Base-by-base conservation (phyloP, 169 alveolate species). In the Cryptosporidium tyzzeri region DNA sequence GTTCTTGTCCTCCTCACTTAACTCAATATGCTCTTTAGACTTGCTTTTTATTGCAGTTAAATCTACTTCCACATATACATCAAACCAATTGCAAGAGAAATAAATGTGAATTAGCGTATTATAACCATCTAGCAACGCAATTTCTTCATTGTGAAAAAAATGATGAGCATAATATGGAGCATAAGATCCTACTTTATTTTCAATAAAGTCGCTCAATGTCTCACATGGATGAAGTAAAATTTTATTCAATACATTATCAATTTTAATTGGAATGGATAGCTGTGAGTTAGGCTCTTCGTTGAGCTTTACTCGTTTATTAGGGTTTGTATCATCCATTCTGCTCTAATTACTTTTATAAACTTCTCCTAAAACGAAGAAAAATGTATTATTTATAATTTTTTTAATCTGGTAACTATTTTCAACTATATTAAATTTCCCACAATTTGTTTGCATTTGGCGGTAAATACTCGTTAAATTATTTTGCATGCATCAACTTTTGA, bases 51-150 rank as follows among this genome's bases (percentile, higher is more conserved):
- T 4, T 53, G 69, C 58, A 58, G 51, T n/a, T 16, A 74, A 71
- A 37, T 74, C 62, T 8, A 74, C 61, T 26, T 74, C 86, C 26
- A 74, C 71, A 58, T 55, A 74, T 4, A 74, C 71, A 74, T 74
- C 86, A 51, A 74, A 74, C 86, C 86, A 74, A 41, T 41, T 74
- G 58, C 86, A 74, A 33, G 86, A 74, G 51, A 53, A 74, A 29
- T 55, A 74, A 55, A 74, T 74, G 14, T 74, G 86, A 35, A 74
- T 74, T 23, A 53, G 48, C 9, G 86, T 74, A 21, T 74, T 73
- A 35, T 74, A 59, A 3, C 59, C 71, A 8, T 74, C 86, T 14
- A 74, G 68, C n/a, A 74, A 35, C 1, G 86, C 29, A 53, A 74
- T 58, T 26, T 74, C 58, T 18, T 74, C 86, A 74, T 74, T 55